These are phyloP conservation scores for Phytophthora pistaciae DNA, from an alignment of 352 stramenopile species.

Conservation along the genomic window DNA sequence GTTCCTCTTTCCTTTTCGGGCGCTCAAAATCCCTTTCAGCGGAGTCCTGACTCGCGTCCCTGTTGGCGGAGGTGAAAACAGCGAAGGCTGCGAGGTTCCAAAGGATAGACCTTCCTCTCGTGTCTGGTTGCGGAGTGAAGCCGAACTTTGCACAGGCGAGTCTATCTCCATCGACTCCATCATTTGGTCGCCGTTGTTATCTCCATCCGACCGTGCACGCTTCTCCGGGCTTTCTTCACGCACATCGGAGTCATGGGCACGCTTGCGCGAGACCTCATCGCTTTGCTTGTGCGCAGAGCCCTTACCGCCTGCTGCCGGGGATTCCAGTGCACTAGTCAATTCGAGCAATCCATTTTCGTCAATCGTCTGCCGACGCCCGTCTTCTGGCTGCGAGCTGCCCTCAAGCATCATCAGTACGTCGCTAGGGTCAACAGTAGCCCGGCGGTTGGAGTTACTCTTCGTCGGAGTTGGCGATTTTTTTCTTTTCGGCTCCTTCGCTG, in stretches of 20 bases:
- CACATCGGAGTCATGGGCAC: slow-evolving; percentile 26
- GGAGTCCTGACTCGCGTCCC: slow-evolving; percentile 45
- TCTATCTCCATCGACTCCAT: slow-evolving; percentile 34
- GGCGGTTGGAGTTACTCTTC: slow-evolving; percentile 27
- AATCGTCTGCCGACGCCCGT: slow-evolving; percentile 67
- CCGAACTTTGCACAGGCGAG: slow-evolving; percentile 12
- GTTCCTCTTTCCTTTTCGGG: slow-evolving; percentile 54
- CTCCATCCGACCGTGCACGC: slow-evolving; percentile 8
- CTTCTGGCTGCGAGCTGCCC: slow-evolving; percentile 11
- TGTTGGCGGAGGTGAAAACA: slow-evolving; percentile 40
- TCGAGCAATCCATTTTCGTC: slow-evolving; percentile 58
- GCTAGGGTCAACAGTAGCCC: slow-evolving; percentile 62
- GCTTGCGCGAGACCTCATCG: slow-evolving; percentile 39
- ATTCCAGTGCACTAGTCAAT: slow-evolving; percentile 37
- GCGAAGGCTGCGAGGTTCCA: slow-evolving; percentile 8
- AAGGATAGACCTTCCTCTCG: neutral
- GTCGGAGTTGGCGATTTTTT: slow-evolving; percentile 9
- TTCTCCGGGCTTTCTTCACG: slow-evolving; percentile 24
- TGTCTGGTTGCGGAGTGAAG: slow-evolving; percentile 9
- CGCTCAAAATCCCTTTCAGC: slow-evolving; percentile 82
- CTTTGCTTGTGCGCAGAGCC: slow-evolving; percentile 2
- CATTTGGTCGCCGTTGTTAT: slow-evolving; percentile 5
- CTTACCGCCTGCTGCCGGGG: slow-evolving; percentile 10
- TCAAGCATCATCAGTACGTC: slow-evolving; percentile 45
- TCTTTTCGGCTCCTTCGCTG: slow-evolving; percentile 12